Evolutionary conservation across 1,139 yeast species (phyloP).

Genomic region (Zhuliangozyma blackwelliae): DNA sequence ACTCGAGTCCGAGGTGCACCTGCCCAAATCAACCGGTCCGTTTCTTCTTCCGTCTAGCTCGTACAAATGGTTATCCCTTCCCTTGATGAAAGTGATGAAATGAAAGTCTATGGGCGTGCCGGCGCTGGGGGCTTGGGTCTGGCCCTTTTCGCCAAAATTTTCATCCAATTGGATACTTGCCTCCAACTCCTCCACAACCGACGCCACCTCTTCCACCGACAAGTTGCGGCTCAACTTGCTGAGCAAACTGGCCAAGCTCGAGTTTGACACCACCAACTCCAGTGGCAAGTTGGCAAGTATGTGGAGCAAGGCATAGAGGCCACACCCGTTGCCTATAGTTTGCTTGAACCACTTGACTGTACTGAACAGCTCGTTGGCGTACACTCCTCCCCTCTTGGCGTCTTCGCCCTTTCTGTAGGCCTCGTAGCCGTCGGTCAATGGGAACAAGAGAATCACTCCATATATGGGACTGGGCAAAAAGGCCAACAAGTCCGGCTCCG

Average conservation of each 20-base stretch:
- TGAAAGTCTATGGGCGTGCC: conserved; percentile 65
- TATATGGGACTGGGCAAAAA: conserved; percentile 79
- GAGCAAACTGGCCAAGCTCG: conserved; percentile 26
- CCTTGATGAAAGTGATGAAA: conserved; percentile 70
- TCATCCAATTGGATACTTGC: conserved; percentile 43
- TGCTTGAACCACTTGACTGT: conserved; percentile 71
- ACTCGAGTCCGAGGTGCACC: conserved; percentile 8
- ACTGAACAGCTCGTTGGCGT: conserved; percentile 14
- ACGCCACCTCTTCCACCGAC: conserved; percentile 35
- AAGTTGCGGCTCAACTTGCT: conserved; percentile 17
- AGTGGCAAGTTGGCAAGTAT: conserved; percentile 59
- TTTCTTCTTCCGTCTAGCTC: conserved; percentile 87
- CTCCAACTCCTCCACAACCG: conserved; percentile 50
- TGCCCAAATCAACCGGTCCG: conserved; percentile 71
- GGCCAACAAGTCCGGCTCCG: conserved; percentile 72
- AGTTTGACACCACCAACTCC: conserved; percentile 37
- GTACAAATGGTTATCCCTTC: conserved; percentile 54
- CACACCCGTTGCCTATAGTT: conserved; percentile 87
- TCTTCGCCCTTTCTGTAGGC: conserved; percentile 38
- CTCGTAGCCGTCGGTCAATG: conserved; percentile 65
- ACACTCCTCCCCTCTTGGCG: conserved; percentile 4
- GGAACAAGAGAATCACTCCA: conserved; percentile 76
- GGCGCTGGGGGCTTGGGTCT: conserved; percentile 75
- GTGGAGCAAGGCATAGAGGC: conserved; percentile 84
- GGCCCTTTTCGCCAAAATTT: conserved; percentile 63